Base-by-base conservation (phyloP, 768 basidiomycete genomes). In the Crepidotus variabilis region DNA sequence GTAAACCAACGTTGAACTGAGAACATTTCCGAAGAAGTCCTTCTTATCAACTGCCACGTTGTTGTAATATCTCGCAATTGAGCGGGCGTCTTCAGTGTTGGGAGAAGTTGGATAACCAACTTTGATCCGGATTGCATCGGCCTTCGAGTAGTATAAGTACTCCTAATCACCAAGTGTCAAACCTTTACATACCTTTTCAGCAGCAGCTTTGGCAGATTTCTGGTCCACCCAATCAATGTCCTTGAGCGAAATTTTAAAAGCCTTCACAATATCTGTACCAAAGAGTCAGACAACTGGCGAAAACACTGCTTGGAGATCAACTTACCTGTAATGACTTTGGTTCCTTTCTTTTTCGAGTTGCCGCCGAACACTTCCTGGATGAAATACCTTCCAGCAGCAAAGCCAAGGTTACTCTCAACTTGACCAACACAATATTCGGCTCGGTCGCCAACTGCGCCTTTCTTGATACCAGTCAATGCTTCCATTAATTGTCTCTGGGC, bases 21-120 rank as follows among this genome's bases (percentile, higher is more conserved):
- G 68, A 61, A 94, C 81, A 66, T 94, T 96, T 35, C 86, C 87
- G 62, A 98, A 94, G 77, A 93, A 97, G 52, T 83, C 83, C 56
- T 81, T 74, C 33, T 81, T 72, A 57, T 85, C 73, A 47, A 94
- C 76, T 49, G 83, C 80, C 47, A 92, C 81, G n/a, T 72, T 71
- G 9, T 72, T 70, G 67, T 98, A 98, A 72, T 94, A 98, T 39
- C 66, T 72, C 24, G 79, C 76, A 46, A 98, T 80, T 8, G 90
- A 86, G 22, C 71, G 71, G 36, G 94, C 78, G 64, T 85, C 76
- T 16, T 76, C 76, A 1, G 91, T 94, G 68, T 98, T 80, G 1
- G 97, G 97, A 1, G 85, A 92, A 10, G 87, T 65, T 0, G 97
- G 96, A 72, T 87, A 98, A 56, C 97, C 97, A 59, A 99, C 90